Evolutionary conservation across 2,329 filamentous ascomycete genomes (phyloP), one percentile per base, ranked within the genome.

Genomic region (Diplocarpon rosae): DNA sequence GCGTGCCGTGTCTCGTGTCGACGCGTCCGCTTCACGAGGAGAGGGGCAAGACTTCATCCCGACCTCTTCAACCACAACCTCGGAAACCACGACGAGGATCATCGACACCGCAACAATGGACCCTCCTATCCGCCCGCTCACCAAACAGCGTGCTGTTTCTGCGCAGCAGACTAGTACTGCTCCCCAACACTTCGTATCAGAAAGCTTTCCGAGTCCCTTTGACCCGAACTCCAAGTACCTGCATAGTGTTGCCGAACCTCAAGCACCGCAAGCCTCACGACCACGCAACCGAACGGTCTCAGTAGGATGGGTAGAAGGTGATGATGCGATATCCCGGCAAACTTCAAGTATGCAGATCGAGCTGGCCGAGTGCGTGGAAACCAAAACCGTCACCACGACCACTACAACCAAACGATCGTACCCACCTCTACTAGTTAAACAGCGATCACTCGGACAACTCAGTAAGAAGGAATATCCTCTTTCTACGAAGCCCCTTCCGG

Each of bases 401-500:
- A 95, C 88, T 0, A 94, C 87, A 0, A 93, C 89, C 1, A 85
- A 87, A 52, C 80, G 63, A 72, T 86, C 65, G 65, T 93, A 92
- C 54, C 89, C 90, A 37, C 87, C 87, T n/a, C 70, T 95, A 46
- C 71, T 85, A 45, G 78, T 95, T 54, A 80, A 78, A 52, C 83
- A 86, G 17, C 76, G 53, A 39, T 40, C 52, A 15, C 72, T 88
- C 29, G 70, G 75, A 47, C 74, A 80, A 43, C 76, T 95, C 46
- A 88, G 96, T 63, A 73, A 83, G 12, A 94, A 93, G 62, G 79
- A 92, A 56, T 98, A 94, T 62, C 92, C 92, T 32, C 71, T 98
- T 27, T 90, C 90, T 31, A 74, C 76, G 50, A 80, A 85, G 39
- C 83, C 86, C 1, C 94, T 89, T 1, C 92, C 92, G 2, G 75